phyloP scores from a whole-genome alignment of 1,139 yeast genomes.

The Kurtzmaniella quercitrusa region DNA sequence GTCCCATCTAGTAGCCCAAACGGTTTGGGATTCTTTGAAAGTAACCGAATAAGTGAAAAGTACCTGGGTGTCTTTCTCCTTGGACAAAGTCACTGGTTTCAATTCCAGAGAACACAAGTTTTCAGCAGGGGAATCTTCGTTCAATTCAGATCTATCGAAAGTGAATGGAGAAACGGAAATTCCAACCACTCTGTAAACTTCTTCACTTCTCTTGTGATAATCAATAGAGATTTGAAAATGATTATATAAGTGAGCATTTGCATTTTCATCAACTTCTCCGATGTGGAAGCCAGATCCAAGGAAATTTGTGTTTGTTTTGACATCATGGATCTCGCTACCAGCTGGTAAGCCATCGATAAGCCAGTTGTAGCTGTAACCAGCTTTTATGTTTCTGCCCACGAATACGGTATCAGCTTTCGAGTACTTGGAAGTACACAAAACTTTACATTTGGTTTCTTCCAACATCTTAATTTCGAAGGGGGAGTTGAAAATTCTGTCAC shows the following conservation, averaged over 20 bases:
- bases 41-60: conserved; percentile 43
- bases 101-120: conserved; percentile 34
- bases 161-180: conserved; percentile 73
- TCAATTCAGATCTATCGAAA: conserved; percentile 37
- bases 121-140: conserved; percentile 20
- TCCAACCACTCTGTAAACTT: conserved; percentile 84
- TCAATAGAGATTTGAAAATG: conserved; percentile 78
- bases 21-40: conserved; percentile 65
- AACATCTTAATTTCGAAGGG: conserved; percentile 82
- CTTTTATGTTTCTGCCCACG: conserved; percentile 71
- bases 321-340: conserved; percentile 57
- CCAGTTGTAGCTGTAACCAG: conserved; percentile 90
- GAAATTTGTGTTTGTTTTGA: conserved; percentile 53
- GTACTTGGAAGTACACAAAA: conserved; percentile 59
- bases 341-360: conserved; percentile 93
- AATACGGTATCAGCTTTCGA: conserved; percentile 65
- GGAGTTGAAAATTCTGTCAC: conserved; percentile 91
- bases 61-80: conserved; percentile 28
- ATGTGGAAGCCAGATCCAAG: conserved; percentile 81
- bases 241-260: conserved; percentile 59
- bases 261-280: conserved; percentile 55
- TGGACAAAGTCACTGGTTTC: conserved; percentile 25
- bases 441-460: conserved; percentile 61
- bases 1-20: conserved; percentile 99
- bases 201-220: conserved; percentile 72